These are phyloP conservation scores for Nasturtium officinale DNA, from an alignment of 345 rosid species.

Conservation along the genomic window DNA sequence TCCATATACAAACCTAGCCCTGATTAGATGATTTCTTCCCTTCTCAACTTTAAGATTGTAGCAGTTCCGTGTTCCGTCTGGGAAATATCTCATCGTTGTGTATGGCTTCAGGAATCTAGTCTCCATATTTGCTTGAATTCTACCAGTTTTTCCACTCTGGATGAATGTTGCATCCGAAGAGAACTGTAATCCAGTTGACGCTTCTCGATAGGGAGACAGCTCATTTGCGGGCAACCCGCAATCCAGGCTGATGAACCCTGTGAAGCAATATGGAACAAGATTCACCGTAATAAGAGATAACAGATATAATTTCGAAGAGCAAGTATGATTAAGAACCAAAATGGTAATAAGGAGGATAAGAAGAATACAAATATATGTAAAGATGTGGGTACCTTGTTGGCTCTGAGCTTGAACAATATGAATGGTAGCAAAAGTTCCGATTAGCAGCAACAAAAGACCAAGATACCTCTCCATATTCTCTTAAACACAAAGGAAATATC, in stretches of 20 bases:
- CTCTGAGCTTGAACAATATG: conserved; percentile 20
- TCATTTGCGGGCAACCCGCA: conserved; percentile 33
- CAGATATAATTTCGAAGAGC: no score
- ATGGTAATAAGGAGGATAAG: no score
- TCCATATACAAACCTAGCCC: conserved; percentile 41
- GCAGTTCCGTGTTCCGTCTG: conserved; percentile 46
- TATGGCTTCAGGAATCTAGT: accelerated
- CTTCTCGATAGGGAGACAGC: conserved; percentile 7
- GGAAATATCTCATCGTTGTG: conserved; percentile 37
- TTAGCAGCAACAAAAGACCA: not conserved
- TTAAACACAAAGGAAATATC: no score
- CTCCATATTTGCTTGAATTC: not conserved
- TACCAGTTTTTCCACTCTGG: conserved; percentile 19
- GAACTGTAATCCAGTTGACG: not conserved
- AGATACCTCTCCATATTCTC: not conserved
- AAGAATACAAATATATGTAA: no score
- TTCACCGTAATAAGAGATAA: no score
- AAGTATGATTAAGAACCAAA: no score
- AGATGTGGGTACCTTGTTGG: conserved; percentile 44
- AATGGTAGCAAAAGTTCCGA: not conserved
- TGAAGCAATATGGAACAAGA: not conserved
- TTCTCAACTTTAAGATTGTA: conserved; percentile 32
- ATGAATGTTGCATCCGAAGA: conserved; percentile 41
- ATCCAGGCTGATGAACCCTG: conserved; percentile 51
- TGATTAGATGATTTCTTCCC: conserved; percentile 29